Evolutionary conservation across 2,329 filamentous ascomycete genomes (phyloP), one percentile per base, ranked within the genome.

Genomic region (Diaporthe citrichinensis): DNA sequence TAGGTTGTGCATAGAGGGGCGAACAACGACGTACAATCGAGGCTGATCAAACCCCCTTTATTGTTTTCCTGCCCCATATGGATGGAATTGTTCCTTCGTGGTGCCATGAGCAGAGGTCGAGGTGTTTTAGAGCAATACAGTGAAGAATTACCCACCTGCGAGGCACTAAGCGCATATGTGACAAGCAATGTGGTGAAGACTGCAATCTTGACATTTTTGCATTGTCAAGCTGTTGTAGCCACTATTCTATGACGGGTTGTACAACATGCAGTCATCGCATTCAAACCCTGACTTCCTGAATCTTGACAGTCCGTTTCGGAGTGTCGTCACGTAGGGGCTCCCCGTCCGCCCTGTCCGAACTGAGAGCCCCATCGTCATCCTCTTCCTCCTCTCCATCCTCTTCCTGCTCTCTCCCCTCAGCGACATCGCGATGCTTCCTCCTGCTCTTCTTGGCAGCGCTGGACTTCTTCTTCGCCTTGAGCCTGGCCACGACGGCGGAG

Each of bases 381-480:
- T n/a, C n/a, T n/a, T 73, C 71, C n/a, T 78, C 80, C 57, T 82
- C 81, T 49, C 25, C 53, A 58, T 74, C 55, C 9, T 74, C 46
- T 71, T 81, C 81, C 78, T 87, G 88, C 65, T 86, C 88, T 76
- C 14, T 36, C 20, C 28, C 65, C 9, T 89, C 89, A 5, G 87
- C 89, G 1, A 94, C 83, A 80, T 88, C 88, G 76, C 88, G 88
- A 81, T 96, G 96, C 84, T 98, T 98, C 80, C 95, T 89, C 80
- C 92, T 90, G 73, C 90, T 92, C 89, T 98, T 98, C 86, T 98
- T 97, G 7, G 87, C 89, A 31, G 91, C 90, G 82, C 95, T 97
- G 41, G 92, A 94, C 80, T 94, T 92, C 85, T 91, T 94, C 86
- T 90, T 93, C 77, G 88, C 88, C 82, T 91, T 92, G 57, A 89